A percentile compares a stretch with the other conserved stretches of the same genome.
phyloP scores from a whole-genome alignment of 768 basidiomycete genomes.

The Lactarius trivialis region DNA sequence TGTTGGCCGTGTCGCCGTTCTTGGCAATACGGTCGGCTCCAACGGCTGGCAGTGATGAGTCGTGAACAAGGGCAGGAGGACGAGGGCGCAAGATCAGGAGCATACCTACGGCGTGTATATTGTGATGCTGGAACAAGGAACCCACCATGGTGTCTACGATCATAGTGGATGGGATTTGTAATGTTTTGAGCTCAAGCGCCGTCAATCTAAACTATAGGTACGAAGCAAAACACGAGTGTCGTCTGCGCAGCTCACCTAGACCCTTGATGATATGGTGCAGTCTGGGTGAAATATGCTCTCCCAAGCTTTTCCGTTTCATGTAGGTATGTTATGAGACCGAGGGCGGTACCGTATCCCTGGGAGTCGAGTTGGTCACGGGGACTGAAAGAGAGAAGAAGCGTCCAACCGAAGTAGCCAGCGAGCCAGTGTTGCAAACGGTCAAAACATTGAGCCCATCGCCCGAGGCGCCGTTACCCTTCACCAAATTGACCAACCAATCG shows the following conservation, averaged over 20 bases:
- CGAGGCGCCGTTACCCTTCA: slow-evolving; percentile 36
- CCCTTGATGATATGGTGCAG: slow-evolving; percentile 91
- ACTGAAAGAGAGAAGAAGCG: background rate
- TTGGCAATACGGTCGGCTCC: slow-evolving; percentile 84
- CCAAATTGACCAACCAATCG: slow-evolving; percentile 66
- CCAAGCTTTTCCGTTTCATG: slow-evolving; percentile 71
- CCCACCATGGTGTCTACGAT: slow-evolving; percentile 98
- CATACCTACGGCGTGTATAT: slow-evolving; percentile 76
- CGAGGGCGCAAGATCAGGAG: background rate
- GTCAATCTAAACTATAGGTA: slow-evolving; percentile 54
- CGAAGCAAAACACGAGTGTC: background rate
- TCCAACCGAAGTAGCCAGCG: slow-evolving; percentile 84
- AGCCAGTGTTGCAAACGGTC: slow-evolving; percentile 97
- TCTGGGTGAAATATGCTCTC: slow-evolving; percentile 89
- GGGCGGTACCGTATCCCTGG: slow-evolving; percentile 91
- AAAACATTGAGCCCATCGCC: slow-evolving; percentile 64
- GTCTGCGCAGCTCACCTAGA: slow-evolving; percentile 44
- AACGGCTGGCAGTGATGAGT: slow-evolving; percentile 44
- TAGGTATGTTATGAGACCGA: slow-evolving; percentile 89
- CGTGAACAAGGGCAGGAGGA: background rate
- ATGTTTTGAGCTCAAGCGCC: slow-evolving; percentile 78
- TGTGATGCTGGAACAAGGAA: slow-evolving; percentile 81
- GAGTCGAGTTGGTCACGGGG: background rate
- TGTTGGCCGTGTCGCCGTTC: slow-evolving; percentile 98
- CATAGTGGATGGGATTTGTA: slow-evolving; percentile 84